phyloP scores from a whole-genome alignment of 345 rosid species.

The Linum usitatissimum region DNA sequence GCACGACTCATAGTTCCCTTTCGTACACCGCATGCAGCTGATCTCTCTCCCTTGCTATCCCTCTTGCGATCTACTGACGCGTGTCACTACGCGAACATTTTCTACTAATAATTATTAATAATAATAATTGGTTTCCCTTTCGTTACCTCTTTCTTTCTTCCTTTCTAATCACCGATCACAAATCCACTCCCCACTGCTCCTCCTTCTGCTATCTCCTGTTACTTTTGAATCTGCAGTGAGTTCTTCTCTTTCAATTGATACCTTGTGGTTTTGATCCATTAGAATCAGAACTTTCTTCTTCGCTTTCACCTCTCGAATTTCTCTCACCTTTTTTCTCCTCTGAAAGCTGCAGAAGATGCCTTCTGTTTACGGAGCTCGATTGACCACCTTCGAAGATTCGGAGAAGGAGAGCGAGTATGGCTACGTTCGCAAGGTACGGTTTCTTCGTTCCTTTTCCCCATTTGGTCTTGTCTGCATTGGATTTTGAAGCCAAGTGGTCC shows the following conservation, averaged over 20 bases:
- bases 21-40: background rate
- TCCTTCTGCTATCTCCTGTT: background rate
- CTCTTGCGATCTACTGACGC: background rate
- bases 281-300: background rate
- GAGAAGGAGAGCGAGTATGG: conserved; percentile 99
- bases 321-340: background rate
- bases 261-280: background rate
- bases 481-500: background rate
- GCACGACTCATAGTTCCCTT: background rate
- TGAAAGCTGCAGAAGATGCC: conserved; percentile 37
- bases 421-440: conserved; percentile 77
- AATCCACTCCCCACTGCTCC: background rate
- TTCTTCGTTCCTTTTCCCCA: background rate
- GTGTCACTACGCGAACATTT: background rate
- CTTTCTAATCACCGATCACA: background rate
- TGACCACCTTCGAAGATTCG: conserved; percentile 87
- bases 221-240: background rate
- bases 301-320: background rate
- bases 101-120: background rate
- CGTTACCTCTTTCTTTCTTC: background rate
- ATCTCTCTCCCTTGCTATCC: background rate
- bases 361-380: conserved; percentile 66
- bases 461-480: background rate
- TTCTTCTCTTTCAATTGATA: background rate
- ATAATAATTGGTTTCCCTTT: background rate